These are phyloP conservation scores for Clarireedia sp. DNA, from an alignment of 2,329 filamentous ascomycete species.

Conservation along the genomic window DNA sequence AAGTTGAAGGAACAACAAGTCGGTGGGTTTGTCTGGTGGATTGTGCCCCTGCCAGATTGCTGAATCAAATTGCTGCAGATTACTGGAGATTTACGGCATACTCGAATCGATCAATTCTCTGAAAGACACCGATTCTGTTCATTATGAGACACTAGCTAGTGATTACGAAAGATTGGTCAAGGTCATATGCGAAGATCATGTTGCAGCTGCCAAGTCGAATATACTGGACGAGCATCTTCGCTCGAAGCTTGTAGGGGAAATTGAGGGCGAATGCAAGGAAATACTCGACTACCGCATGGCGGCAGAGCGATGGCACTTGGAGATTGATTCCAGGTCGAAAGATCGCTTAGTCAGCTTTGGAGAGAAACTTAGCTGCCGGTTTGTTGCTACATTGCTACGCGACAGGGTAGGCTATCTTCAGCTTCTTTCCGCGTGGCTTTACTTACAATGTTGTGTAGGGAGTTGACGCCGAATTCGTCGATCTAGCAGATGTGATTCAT, in stretches of 20 bases:
- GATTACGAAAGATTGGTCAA: constrained; percentile 69
- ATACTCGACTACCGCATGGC: constrained; percentile 66
- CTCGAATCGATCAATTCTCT: constrained; percentile 46
- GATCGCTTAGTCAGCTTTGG: constrained; percentile 90
- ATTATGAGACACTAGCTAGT: constrained; percentile 44
- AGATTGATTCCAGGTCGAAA: constrained; percentile 71
- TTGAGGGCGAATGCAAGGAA: constrained; percentile 72
- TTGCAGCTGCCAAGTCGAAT: constrained; percentile 59
- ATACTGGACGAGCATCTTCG: constrained; percentile 50
- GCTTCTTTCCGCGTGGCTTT: not conserved
- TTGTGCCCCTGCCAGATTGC: not conserved
- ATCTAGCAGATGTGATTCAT: constrained; percentile 75
- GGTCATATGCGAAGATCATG: constrained; percentile 75
- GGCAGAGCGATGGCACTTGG: constrained; percentile 58
- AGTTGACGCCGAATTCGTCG: constrained; percentile 81
- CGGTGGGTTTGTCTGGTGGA: constrained; percentile 49
- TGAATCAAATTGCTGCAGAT: constrained; percentile 15
- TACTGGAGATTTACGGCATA: constrained; percentile 53
- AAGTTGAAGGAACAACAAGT: constrained; percentile 91
- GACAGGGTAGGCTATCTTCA: constrained; percentile 46
- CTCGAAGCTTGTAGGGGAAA: constrained; percentile 52
- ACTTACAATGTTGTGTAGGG: constrained; percentile 38
- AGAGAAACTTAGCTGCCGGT: constrained; percentile 89
- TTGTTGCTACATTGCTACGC: constrained; percentile 77
- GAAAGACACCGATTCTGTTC: constrained; percentile 44